Conservation (phyloP, 352 stramenopile species). For the Blastocystis sp. region DNA sequence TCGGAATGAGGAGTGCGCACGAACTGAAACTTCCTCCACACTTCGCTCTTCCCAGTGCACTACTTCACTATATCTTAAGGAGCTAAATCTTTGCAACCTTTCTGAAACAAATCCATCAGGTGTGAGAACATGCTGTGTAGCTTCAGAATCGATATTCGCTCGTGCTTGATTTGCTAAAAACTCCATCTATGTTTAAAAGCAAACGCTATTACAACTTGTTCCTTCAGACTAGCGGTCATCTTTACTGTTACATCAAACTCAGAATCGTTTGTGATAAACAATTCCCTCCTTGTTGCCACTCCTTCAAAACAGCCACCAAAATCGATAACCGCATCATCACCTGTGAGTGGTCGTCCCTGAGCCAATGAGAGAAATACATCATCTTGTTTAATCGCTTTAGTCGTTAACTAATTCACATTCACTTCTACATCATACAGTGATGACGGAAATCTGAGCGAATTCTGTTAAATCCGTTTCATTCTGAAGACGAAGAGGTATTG, state of each 20-base stretch:
- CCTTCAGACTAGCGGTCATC: background rate
- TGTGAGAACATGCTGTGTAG: background rate
- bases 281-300: background rate
- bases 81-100: background rate
- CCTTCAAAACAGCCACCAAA: conserved; percentile 49
- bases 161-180: conserved; percentile 1
- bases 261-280: conserved; percentile 44
- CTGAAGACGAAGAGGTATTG: background rate
- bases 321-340: background rate
- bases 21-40: background rate
- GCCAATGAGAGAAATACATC: conserved; percentile 39
- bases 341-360: background rate
- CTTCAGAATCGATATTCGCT: background rate
- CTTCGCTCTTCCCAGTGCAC: background rate
- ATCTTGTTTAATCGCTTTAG: conserved; percentile 28
- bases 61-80: background rate
- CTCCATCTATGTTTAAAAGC: background rate
- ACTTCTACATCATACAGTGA: background rate
- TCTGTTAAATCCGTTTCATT: conserved; percentile 53
- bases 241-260: background rate
- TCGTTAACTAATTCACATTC: background rate
- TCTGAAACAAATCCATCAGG: background rate
- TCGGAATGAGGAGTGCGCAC: conserved; percentile 6
- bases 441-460: background rate
- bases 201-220: background rate